Evolutionary conservation across 1,284 basidiomycete genomes (phyloP), one percentile per base, ranked within the genome.

Genomic region (Vanrija sp.): DNA sequence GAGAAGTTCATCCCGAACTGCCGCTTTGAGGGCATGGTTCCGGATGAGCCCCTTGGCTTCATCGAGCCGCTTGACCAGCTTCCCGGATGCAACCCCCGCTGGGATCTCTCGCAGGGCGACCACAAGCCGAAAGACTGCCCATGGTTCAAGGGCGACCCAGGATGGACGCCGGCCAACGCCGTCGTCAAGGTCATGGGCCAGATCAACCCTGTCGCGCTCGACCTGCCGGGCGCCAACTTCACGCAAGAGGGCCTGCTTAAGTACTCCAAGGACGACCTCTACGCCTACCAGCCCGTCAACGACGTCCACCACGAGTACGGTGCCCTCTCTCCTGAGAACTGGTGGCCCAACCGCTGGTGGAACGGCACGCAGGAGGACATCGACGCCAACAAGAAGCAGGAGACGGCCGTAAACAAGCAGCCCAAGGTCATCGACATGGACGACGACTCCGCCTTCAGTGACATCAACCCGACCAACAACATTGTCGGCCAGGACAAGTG

Each of bases 21-120:
- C 19, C 40, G 40, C 40, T 42, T 42, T n/a, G n/a, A n/a, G n/a
- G 40, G 40, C 15, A 42, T 42, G 40, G n/a, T 42, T 18, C 40
- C 40, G 9, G 40, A 42, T n/a, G 40, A 42, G 19, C n/a, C 18
- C n/a, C n/a, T 42, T 6, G 40, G 40, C n/a, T 42, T 18, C n/a
- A n/a, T 21, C n/a, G 47, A 60, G 19, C 63, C 69, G 19, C 42
- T 71, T 38, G 40, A 53, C 38, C 50, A 58, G 21, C 60, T 71
- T 1, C 69, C 69, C 9, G 69, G 69, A 12, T 71, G 69, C 52
- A 71, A 71, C 56, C 58, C 58, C 10, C 51, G 66, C n/a, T 71
- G 69, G 69, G 63, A 42, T n/a, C n/a, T 42, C 19, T 8, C 15
- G n/a, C 10, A n/a, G 10, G 40, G 40, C 19, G 40, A 42, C 16